Conservation (phyloP, 139 green algal genomes). For the Nannochloris sp. region DNA sequence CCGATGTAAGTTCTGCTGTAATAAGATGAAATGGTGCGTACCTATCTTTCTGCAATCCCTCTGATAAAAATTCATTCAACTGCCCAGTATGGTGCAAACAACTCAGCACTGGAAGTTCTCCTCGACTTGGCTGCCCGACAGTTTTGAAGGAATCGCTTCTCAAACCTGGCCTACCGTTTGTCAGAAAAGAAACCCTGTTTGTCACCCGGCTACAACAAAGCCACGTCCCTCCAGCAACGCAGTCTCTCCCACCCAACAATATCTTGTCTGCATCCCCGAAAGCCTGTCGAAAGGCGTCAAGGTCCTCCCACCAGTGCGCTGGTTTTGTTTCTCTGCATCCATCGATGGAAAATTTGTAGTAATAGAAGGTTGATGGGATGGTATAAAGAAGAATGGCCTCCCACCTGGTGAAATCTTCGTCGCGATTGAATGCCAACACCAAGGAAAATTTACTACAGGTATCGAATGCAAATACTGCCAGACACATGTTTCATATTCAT, state of each 20-base stretch:
- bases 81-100: background rate
- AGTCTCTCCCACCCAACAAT: constrained; percentile 6
- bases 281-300: too few relatives aligned
- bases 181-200: constrained; percentile 6
- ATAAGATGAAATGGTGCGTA: background rate
- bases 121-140: background rate
- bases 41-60: background rate
- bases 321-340: background rate
- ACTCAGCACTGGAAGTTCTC: background rate
- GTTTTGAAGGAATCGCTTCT: too few relatives aligned
- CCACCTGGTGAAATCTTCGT: constrained; percentile 57
- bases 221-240: constrained; percentile 19
- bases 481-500: constrained; percentile 35
- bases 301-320: constrained; percentile 3
- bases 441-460: constrained; percentile 31
- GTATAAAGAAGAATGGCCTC: background rate
- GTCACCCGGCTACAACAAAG: background rate
- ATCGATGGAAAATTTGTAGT: too few relatives aligned
- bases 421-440: constrained; percentile 69
- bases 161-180: background rate
- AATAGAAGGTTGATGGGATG: background rate
- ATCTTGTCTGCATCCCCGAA: background rate
- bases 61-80: background rate
- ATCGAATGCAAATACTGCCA: constrained; percentile 44
- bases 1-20: background rate